These are phyloP conservation scores for Mortierella polycephala DNA, from an alignment of 371 early-diverging fungal species.

Conservation along the genomic window DNA sequence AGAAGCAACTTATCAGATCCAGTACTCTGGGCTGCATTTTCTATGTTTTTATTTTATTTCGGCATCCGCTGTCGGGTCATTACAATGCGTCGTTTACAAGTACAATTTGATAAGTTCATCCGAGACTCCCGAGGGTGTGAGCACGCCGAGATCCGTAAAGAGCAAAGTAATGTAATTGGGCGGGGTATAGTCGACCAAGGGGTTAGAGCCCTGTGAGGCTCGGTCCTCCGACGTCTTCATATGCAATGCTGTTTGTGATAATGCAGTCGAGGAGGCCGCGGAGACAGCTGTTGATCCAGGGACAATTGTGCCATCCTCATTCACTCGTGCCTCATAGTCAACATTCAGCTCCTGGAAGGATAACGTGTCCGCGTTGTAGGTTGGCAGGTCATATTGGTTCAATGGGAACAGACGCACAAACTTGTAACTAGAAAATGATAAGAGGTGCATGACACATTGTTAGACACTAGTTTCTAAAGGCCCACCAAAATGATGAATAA, in stretches of 20 bases:
- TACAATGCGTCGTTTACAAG: slow-evolving; percentile 55
- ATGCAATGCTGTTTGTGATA: slow-evolving; percentile 46
- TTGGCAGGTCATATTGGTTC: slow-evolving; percentile 86
- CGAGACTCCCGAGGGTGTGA: slow-evolving; percentile 93
- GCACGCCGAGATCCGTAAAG: slow-evolving; percentile 93
- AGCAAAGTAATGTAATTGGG: slow-evolving; percentile 91
- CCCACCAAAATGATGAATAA: background rate
- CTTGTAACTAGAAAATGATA: slow-evolving; percentile 79
- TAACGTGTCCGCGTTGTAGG: slow-evolving; percentile 73
- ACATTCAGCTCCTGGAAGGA: slow-evolving; percentile 63
- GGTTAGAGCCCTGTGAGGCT: slow-evolving; percentile 66
- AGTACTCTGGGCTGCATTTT: background rate
- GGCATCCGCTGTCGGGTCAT: too few species aligned
- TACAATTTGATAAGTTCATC: slow-evolving; percentile 92
- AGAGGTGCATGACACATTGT: background rate
- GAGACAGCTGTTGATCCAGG: slow-evolving; percentile 6
- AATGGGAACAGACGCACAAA: slow-evolving; percentile 93
- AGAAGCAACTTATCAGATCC: background rate
- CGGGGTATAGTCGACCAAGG: slow-evolving; percentile 95
- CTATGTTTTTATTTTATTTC: background rate
- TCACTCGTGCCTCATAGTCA: slow-evolving; percentile 30
- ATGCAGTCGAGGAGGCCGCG: slow-evolving; percentile 23
- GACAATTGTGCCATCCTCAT: slow-evolving; percentile 14
- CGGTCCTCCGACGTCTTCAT: slow-evolving; percentile 51
- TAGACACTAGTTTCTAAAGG: background rate